Conservation (phyloP, 2,329 filamentous ascomycete genomes). For the Huntiella decipiens region DNA sequence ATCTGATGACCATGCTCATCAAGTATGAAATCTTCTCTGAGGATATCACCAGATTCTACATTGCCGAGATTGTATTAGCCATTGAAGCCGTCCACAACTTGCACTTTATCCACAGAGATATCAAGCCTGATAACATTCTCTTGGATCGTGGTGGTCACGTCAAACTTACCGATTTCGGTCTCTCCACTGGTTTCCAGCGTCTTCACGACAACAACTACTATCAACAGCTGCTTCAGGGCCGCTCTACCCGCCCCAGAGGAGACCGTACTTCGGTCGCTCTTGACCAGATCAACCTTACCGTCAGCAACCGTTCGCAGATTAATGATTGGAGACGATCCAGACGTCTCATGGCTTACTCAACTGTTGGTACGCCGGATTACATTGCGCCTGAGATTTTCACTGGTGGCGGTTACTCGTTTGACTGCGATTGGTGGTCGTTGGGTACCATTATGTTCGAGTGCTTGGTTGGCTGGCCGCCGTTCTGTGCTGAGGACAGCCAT, state of each 20-base stretch:
- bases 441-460: constrained; percentile 78
- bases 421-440: constrained; percentile 70
- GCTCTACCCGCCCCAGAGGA: constrained; percentile 29
- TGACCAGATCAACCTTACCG: constrained; percentile 94
- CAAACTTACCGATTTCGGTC: constrained; percentile 64
- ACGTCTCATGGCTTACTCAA: constrained; percentile 75
- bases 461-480: constrained; percentile 65
- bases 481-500: constrained; percentile 87
- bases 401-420: constrained; percentile 53
- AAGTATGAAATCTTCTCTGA: constrained; percentile 99
- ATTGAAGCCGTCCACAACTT: constrained; percentile 97
- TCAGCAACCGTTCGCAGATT: constrained; percentile 90
- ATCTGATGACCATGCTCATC: constrained; percentile 99
- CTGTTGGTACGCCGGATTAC: constrained; percentile 89
- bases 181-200: constrained; percentile 63
- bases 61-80: constrained; percentile 94
- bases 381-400: constrained; percentile 61
- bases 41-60: constrained; percentile 97
- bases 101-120: constrained; percentile 67
- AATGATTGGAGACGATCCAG: constrained; percentile 68
- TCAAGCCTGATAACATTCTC: constrained; percentile 68
- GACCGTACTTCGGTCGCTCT: constrained; percentile 89
- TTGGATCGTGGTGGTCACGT: constrained; percentile 60
- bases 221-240: constrained; percentile 45
- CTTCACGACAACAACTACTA: constrained; percentile 64